Conservation (phyloP, 129 eudicot species). For the Ambrosia trifida region DNA sequence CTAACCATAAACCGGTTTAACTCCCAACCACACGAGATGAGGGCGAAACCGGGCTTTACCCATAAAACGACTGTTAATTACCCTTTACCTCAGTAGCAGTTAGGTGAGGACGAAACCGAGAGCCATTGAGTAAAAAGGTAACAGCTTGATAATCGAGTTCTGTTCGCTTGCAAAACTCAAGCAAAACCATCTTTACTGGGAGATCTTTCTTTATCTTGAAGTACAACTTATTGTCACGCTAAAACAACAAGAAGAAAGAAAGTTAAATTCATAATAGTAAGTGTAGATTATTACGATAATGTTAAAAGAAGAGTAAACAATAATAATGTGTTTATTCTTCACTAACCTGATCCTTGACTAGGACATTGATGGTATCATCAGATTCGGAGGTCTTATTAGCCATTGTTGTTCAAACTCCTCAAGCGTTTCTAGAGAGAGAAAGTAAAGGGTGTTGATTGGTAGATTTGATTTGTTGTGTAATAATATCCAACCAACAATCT, state of each 20-base stretch:
- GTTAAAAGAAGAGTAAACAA: too few relatives aligned
- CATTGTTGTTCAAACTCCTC: background rate
- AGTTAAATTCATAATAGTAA: background rate
- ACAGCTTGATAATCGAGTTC: background rate
- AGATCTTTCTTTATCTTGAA: background rate
- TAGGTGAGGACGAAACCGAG: background rate
- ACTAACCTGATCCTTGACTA: slow-evolving; percentile 2
- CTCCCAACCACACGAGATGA: too few relatives aligned
- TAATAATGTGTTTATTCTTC: too few relatives aligned
- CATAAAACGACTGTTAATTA: too few relatives aligned
- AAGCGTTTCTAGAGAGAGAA: background rate
- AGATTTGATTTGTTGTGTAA: too few relatives aligned
- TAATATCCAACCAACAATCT: too few relatives aligned
- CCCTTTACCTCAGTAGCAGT: background rate
- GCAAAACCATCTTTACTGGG: background rate
- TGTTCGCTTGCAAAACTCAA: background rate
- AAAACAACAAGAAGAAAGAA: background rate
- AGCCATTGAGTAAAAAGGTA: background rate
- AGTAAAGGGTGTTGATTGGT: too few relatives aligned
- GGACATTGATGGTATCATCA: background rate
- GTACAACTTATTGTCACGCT: background rate
- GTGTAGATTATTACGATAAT: too few relatives aligned
- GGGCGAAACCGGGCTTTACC: too few relatives aligned
- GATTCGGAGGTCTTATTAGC: background rate
- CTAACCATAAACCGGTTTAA: too few relatives aligned